Evolutionary conservation across 1,284 basidiomycete species (phyloP).

Genomic region (Pisolithus thermaeus): DNA sequence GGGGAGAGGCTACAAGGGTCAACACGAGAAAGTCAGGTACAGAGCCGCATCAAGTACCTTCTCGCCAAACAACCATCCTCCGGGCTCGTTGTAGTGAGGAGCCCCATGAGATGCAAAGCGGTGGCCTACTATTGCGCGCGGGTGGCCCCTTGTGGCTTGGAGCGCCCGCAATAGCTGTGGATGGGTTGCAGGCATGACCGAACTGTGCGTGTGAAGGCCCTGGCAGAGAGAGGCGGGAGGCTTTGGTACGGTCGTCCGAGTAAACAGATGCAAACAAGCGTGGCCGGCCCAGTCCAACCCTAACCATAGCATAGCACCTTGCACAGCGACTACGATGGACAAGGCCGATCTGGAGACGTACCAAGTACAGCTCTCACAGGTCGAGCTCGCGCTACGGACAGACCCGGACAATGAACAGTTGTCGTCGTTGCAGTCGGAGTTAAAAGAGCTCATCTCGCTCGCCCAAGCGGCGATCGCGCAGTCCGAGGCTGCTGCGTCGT

Average conservation of each 20-base stretch:
- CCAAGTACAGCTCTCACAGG: constrained; percentile 85
- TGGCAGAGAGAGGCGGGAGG: background rate
- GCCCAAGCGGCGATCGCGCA: constrained; percentile 73
- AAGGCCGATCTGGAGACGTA: constrained; percentile 82
- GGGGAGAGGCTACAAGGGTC: constrained; percentile 51
- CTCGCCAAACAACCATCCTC: constrained; percentile 84
- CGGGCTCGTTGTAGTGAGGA: constrained; percentile 83
- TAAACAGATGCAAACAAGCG: background rate
- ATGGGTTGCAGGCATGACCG: background rate
- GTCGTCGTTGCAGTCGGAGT: constrained; percentile 71
- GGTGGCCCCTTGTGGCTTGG: background rate
- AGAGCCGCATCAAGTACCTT: constrained; percentile 49
- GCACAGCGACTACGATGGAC: constrained; percentile 44
- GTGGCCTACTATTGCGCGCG: constrained; percentile 24
- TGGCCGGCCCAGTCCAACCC: background rate
- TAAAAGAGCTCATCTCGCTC: constrained; percentile 86
- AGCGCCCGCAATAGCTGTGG: background rate
- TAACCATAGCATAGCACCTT: no score
- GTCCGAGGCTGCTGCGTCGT: constrained; percentile 50
- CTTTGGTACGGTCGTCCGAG: background rate
- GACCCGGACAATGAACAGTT: constrained; percentile 84
- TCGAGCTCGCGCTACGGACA: constrained; percentile 76
- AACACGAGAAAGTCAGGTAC: constrained; percentile 1
- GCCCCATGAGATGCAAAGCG: constrained; percentile 72
- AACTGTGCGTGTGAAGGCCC: background rate